Evolutionary conservation across 495 filamentous ascomycete genomes (phyloP).

Genomic region (Amniculicola lignicola): DNA sequence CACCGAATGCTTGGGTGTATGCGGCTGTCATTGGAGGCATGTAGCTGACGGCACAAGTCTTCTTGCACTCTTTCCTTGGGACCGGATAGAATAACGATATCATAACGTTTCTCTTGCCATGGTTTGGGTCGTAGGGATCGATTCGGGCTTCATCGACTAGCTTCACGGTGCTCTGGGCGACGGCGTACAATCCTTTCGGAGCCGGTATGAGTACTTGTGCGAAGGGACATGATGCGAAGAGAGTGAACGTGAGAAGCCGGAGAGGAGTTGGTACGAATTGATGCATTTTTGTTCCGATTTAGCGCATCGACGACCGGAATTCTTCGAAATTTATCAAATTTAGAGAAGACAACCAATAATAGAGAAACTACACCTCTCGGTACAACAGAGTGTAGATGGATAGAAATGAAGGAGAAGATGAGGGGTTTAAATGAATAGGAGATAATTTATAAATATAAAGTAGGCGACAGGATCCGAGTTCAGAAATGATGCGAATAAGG

Average conservation of each 20-base stretch:
- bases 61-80: neutral
- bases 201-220: constrained; percentile 12
- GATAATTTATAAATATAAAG: no score
- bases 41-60: constrained; percentile 5
- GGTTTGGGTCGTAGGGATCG: constrained; percentile 26
- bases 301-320: no score
- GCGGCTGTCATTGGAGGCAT: constrained; percentile 20
- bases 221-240: no score
- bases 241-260: neutral
- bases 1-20: neutral
- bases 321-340: no score
- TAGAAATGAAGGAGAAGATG: no score
- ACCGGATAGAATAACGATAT: constrained; percentile 30
- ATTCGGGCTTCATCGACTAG: constrained; percentile 18
- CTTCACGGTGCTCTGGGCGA: constrained; percentile 7
- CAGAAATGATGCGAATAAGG: no score
- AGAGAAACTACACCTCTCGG: no score
- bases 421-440: no score
- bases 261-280: neutral
- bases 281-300: neutral
- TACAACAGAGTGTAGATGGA: no score
- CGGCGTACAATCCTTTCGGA: constrained; percentile 13
- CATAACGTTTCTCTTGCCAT: constrained; percentile 21
- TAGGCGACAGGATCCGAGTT: no score
- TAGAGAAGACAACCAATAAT: no score